Conservation (phyloP, 2,329 filamentous ascomycete genomes). For the Hypoxylon rubiginosum region DNA sequence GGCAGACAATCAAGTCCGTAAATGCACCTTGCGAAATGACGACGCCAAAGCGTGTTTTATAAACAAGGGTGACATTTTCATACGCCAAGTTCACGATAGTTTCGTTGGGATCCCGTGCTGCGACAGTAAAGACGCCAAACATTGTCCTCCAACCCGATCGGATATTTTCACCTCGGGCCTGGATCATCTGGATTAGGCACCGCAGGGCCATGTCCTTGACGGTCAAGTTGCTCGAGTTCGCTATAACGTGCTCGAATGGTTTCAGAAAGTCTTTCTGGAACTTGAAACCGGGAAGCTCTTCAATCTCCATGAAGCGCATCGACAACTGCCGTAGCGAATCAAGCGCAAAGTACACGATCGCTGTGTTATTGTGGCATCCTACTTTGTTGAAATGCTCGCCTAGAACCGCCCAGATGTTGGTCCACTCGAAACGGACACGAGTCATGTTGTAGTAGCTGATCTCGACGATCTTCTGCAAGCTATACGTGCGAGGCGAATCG, state of each 20-base stretch:
- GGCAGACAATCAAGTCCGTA: slow-evolving; percentile 92
- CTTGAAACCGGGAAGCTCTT: slow-evolving; percentile 97
- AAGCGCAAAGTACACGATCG: slow-evolving; percentile 96
- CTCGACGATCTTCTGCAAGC: slow-evolving; percentile 96
- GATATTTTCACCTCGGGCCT: slow-evolving; percentile 95
- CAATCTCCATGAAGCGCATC: slow-evolving; percentile 99
- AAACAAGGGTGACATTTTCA: slow-evolving; percentile 95
- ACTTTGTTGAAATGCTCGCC: slow-evolving; percentile 99
- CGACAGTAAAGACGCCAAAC: slow-evolving; percentile 98
- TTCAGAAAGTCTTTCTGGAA: slow-evolving; percentile 99
- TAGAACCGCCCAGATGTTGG: slow-evolving; percentile 96
- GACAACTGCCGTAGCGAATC: slow-evolving; percentile 95
- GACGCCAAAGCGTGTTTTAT: slow-evolving; percentile 94
- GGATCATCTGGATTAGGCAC: slow-evolving; percentile 99
- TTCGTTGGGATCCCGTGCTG: slow-evolving; percentile 92
- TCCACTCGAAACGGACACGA: slow-evolving; percentile 98
- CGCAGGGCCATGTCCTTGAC: slow-evolving; percentile 98
- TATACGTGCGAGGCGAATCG: slow-evolving; percentile 96
- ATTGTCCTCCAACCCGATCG: slow-evolving; percentile 98
- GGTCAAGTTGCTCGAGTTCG: slow-evolving; percentile 88
- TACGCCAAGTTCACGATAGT: slow-evolving; percentile 96
- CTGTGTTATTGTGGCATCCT: slow-evolving; percentile 95
- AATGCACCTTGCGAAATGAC: slow-evolving; percentile 98
- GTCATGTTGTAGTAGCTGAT: slow-evolving; percentile 99
- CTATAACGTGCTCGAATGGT: slow-evolving; percentile 97